These are phyloP conservation scores for Picocystis sp. DNA, from an alignment of 163 green algal species.

Conservation along the genomic window DNA sequence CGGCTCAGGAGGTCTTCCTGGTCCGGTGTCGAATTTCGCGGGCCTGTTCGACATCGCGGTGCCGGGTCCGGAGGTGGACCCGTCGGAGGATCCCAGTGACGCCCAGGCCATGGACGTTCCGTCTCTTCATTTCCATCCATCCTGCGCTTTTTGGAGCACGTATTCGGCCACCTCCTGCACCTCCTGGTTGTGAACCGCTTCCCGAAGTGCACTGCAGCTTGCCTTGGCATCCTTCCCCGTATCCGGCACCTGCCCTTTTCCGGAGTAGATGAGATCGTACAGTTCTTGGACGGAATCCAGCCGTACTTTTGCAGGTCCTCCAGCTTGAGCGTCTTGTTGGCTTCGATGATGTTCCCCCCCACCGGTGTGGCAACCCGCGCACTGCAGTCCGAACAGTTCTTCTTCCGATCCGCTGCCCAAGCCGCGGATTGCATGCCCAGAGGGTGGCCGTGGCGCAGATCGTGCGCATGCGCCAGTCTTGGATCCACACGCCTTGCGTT, in stretches of 20 bases:
- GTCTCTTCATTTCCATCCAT: conserved; percentile 23
- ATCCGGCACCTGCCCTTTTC: conserved; percentile 66
- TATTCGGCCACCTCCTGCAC: conserved; percentile 34
- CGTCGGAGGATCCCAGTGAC: not conserved
- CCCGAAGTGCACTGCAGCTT: conserved; percentile 50
- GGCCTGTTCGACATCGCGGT: conserved; percentile 60
- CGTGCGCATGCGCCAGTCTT: too few relatives aligned
- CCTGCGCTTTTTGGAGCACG: conserved; percentile 34
- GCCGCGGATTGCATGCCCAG: too few relatives aligned
- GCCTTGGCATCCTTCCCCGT: conserved; percentile 43
- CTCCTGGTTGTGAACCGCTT: conserved; percentile 42
- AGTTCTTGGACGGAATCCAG: conserved; percentile 20
- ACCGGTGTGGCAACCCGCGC: conserved; percentile 45
- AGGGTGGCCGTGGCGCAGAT: too few relatives aligned
- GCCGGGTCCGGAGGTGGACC: conserved; percentile 7
- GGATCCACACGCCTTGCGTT: too few relatives aligned
- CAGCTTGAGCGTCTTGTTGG: conserved; percentile 39
- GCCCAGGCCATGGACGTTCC: not conserved
- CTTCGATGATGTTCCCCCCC: conserved; percentile 56
- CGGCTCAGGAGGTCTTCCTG: conserved; percentile 52
- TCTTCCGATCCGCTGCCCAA: too few relatives aligned
- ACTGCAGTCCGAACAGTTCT: not conserved
- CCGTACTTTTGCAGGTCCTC: conserved; percentile 38
- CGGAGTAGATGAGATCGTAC: conserved; percentile 49
- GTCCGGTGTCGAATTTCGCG: conserved; percentile 65